phyloP scores from a whole-genome alignment of 257 asterid species.

The Gentiana macrophylla region DNA sequence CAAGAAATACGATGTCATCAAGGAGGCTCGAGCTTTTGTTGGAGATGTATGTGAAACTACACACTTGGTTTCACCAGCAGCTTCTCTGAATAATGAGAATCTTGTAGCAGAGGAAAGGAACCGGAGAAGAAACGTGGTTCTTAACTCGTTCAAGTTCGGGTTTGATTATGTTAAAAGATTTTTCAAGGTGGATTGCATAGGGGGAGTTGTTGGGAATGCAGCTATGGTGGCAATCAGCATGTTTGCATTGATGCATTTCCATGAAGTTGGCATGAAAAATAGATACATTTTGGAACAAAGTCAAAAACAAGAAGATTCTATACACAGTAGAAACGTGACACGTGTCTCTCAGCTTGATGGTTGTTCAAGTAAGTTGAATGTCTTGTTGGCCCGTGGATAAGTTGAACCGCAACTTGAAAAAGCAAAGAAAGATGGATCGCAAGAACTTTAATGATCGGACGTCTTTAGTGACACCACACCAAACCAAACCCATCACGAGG shows the following conservation, averaged over 20 bases:
- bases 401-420: neutral
- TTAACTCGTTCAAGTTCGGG: slow-evolving; percentile 43
- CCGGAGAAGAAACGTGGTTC: slow-evolving; percentile 27
- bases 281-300: slow-evolving; percentile 27
- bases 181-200: slow-evolving; percentile 56
- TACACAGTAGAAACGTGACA: slow-evolving; percentile 29
- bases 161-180: slow-evolving; percentile 42
- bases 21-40: slow-evolving; percentile 84
- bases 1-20: slow-evolving; percentile 76
- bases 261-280: slow-evolving; percentile 41
- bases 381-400: slow-evolving; percentile 72
- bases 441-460: too few species aligned
- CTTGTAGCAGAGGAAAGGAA: slow-evolving; percentile 22
- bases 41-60: slow-evolving; percentile 67
- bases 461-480: too few species aligned
- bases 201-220: slow-evolving; percentile 81
- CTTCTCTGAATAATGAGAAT: slow-evolving; percentile 25
- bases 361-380: slow-evolving; percentile 48
- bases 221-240: slow-evolving; percentile 85
- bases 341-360: slow-evolving; percentile 27
- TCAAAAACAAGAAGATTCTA: slow-evolving; percentile 21
- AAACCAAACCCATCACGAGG: too few species aligned
- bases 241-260: slow-evolving; percentile 68
- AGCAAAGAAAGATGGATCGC: too few species aligned
- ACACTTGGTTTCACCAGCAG: slow-evolving; percentile 39